Evolutionary conservation across 2,329 filamentous ascomycete species (phyloP).

Genomic region (Juglanconis sp.): DNA sequence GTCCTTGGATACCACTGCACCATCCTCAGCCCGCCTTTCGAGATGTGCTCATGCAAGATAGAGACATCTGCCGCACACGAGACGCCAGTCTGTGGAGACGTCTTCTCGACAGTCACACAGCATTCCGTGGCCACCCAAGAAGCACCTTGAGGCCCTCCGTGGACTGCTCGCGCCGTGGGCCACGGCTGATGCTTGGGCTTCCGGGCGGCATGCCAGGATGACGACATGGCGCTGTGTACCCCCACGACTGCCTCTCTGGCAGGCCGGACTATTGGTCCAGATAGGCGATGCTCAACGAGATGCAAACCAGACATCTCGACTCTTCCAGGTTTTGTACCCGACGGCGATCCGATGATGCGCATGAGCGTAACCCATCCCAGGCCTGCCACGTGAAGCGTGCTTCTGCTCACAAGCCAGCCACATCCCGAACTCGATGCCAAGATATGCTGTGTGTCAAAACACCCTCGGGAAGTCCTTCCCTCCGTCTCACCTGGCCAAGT

Average conservation of each 20-base stretch:
- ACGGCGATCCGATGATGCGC: background rate
- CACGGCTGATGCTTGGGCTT: too few relatives aligned
- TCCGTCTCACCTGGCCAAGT: conserved; percentile 9
- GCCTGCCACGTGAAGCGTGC: background rate
- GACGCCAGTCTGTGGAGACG: background rate
- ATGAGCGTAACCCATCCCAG: background rate
- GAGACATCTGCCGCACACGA: background rate
- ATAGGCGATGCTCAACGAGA: too few relatives aligned
- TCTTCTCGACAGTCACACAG: background rate
- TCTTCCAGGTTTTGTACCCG: too few relatives aligned
- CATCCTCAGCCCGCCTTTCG: background rate
- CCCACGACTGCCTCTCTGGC: too few relatives aligned
- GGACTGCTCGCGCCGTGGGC: too few relatives aligned
- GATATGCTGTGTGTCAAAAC: conserved; percentile 2
- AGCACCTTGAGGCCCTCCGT: too few relatives aligned
- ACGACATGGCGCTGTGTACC: too few relatives aligned
- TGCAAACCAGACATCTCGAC: background rate
- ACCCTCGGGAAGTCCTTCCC: background rate
- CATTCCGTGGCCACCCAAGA: background rate
- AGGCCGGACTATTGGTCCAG: too few relatives aligned
- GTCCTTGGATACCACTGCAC: background rate
- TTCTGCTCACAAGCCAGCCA: background rate
- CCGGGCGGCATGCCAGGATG: too few relatives aligned
- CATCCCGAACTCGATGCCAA: background rate
- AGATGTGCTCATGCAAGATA: background rate